Base-by-base conservation (phyloP, 2,329 filamentous ascomycete genomes). In the Alternaria gaisen region DNA sequence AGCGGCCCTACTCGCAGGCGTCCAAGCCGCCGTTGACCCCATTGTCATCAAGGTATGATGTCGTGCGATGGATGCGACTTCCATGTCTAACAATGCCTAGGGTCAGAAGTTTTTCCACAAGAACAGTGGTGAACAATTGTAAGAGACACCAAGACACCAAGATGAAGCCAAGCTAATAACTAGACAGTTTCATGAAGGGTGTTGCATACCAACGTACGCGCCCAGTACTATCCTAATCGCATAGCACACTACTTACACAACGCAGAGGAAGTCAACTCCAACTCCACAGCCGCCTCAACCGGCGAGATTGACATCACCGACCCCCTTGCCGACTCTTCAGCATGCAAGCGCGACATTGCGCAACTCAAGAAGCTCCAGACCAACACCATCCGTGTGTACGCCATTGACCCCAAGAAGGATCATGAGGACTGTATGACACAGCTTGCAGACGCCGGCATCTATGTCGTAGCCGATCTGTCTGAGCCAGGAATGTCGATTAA, bases 321-420 rank as follows among this genome's bases (percentile, higher is more conserved):
- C 77, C 94, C 95, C 60, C 88, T 99, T 41, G 86, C 92, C 69
- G 88, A 97, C 75, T 80, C 82, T 58, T 81, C 83, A 34, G 80
- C 82, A 69, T 98, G 95, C 86, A 86, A 87, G 79, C 92, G 94
- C 72, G 95, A 99, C 78, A 87, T 99, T 50, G 92, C 93, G 47
- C 87, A 91, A 72, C 85, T 99, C 69, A 79, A 86, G 77, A 83
- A 92, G 79, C 87, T 97, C 63, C 85, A 88, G 66, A 97, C 93
- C 81, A 99, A 99, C 50, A 66, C 63, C 22, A 94, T 99, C 80
- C 94, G 95, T 80, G 94, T 95, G 58, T 99, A 99, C 80, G 93
- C 94, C 72, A 88, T 98, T 73, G 87, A 98, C 82, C 92, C 94
- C 24, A 87, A 84, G 16, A 80, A 85, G 69, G 85, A 96, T 82